A percentile compares a stretch with the other conserved stretches of the same genome.
These are phyloP conservation scores for Aspergillus phoenicis DNA, from an alignment of 2,329 filamentous ascomycete species.

Conservation along the genomic window DNA sequence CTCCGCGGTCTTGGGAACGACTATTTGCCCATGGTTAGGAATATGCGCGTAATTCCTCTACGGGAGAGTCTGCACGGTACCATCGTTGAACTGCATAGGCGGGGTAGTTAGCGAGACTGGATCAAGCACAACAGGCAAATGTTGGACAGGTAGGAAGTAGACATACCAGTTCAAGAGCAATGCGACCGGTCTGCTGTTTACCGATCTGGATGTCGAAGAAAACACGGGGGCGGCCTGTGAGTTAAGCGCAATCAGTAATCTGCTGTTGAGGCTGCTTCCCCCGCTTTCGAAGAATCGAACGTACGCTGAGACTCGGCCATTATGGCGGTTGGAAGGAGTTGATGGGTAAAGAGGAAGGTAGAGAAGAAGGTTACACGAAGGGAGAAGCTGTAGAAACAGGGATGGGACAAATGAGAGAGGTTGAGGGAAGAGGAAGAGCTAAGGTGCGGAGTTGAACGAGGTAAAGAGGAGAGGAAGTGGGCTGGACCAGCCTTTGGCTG, in stretches of 20 bases:
- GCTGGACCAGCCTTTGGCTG: slow-evolving; percentile 14
- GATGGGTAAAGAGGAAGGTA: slow-evolving; percentile 14
- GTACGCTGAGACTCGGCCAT: slow-evolving; percentile 44
- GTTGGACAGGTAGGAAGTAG: not conserved
- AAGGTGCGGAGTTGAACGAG: slow-evolving; percentile 2
- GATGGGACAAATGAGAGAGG: not conserved
- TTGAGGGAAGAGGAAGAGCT: slow-evolving; percentile 15
- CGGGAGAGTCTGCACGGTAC: slow-evolving; percentile 32
- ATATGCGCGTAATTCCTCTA: slow-evolving; percentile 1
- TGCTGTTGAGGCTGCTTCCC: slow-evolving; percentile 21
- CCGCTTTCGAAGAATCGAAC: slow-evolving; percentile 27
- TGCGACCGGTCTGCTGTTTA: slow-evolving; percentile 69
- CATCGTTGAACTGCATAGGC: slow-evolving; percentile 50
- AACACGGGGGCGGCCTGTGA: slow-evolving; percentile 69
- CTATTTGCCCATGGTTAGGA: slow-evolving; percentile 55
- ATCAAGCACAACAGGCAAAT: not conserved
- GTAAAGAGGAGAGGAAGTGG: slow-evolving; percentile 7
- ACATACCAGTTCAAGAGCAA: slow-evolving; percentile 81
- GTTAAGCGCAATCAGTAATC: slow-evolving; percentile 17
- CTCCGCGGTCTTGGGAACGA: slow-evolving; percentile 92
- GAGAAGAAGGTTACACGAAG: not conserved
- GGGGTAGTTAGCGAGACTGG: slow-evolving; percentile 17
- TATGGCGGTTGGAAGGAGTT: slow-evolving; percentile 11
- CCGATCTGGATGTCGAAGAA: slow-evolving; percentile 93
- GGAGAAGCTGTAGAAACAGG: not conserved